These are phyloP conservation scores for Aspergillus biplanus DNA, from an alignment of 495 filamentous ascomycete genomes.

Conservation along the genomic window DNA sequence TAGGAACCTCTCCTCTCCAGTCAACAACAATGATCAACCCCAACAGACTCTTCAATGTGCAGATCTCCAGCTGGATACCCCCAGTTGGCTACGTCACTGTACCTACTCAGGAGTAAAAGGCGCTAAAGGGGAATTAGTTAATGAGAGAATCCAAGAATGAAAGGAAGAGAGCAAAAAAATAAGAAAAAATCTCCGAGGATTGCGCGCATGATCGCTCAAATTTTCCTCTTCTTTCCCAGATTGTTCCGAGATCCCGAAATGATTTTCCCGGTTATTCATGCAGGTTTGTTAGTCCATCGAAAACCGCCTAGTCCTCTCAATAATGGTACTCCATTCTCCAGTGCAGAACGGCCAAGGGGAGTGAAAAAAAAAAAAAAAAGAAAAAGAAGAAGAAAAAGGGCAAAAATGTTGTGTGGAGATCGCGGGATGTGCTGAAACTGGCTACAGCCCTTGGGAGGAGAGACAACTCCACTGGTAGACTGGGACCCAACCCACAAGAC, in stretches of 20 bases:
- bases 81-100: background rate
- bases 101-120: background rate
- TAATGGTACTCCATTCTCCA: background rate
- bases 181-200: background rate
- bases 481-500: background rate
- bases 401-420: background rate
- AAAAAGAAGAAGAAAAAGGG: too few relatives aligned
- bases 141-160: background rate
- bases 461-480: background rate
- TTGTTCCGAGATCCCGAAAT: background rate
- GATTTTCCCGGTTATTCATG: background rate
- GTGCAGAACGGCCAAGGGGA: background rate
- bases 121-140: background rate
- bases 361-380: too few relatives aligned
- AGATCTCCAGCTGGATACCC: background rate
- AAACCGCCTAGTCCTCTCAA: background rate
- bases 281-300: conserved; percentile 1
- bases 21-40: background rate
- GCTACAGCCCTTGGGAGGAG: background rate
- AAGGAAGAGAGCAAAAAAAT: background rate
- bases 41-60: background rate
- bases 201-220: background rate
- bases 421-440: conserved; percentile 1
- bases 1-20: background rate
- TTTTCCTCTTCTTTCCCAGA: background rate